These are phyloP conservation scores for Thymus mandschuricus DNA, from an alignment of 257 asterid species.

Conservation along the genomic window DNA sequence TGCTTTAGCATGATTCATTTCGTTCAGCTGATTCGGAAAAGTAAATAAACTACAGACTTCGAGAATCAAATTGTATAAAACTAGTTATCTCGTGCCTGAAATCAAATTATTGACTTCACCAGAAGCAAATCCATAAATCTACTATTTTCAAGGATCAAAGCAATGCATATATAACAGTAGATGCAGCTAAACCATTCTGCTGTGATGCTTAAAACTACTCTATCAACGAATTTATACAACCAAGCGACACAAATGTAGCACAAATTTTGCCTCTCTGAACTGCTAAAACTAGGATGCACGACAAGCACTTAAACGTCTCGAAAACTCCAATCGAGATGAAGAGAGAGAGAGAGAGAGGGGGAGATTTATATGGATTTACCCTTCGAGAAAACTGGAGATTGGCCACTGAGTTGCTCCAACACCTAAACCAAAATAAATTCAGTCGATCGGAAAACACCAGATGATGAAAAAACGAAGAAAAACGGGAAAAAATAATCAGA, in stretches of 20 bases:
- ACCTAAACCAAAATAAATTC: constrained; percentile 26
- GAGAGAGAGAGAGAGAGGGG: neutral
- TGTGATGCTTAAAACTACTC: neutral
- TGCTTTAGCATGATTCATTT: neutral
- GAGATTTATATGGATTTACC: constrained; percentile 23
- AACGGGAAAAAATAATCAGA: neutral
- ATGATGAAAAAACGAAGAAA: neutral
- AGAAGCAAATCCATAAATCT: neutral
- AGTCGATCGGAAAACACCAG: neutral
- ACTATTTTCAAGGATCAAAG: neutral
- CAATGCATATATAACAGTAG: neutral
- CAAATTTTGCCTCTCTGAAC: neutral
- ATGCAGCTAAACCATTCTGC: neutral
- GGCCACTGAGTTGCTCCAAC: constrained; percentile 55
- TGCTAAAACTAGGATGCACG: neutral
- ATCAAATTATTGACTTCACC: too few relatives aligned
- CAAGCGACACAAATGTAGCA: neutral
- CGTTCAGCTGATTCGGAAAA: too few relatives aligned
- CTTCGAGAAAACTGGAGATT: constrained; percentile 51
- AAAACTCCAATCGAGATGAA: neutral
- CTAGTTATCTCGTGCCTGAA: too few relatives aligned
- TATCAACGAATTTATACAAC: neutral
- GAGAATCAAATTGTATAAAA: too few relatives aligned
- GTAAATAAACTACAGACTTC: too few relatives aligned
- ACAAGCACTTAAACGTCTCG: neutral